phyloP scores from a whole-genome alignment of 768 basidiomycete genomes.

The Amanita rimosa region DNA sequence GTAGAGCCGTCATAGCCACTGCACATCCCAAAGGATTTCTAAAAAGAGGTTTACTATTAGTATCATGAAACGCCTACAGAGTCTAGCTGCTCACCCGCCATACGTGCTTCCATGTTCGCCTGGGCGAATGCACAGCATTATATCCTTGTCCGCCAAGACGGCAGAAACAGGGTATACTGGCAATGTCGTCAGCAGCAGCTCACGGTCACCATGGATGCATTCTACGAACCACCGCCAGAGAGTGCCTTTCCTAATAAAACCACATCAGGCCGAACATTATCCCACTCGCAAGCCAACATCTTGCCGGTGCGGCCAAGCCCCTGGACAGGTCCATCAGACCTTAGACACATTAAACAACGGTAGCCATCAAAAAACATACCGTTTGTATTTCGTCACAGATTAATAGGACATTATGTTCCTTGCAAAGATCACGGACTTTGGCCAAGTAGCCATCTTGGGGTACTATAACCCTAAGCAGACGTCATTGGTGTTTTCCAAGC shows the following conservation, averaged over 20 bases:
- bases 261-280: slow-evolving; percentile 82
- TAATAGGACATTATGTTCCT: slow-evolving; percentile 86
- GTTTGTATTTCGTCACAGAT: slow-evolving; percentile 99
- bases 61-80: slow-evolving; percentile 1
- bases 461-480: slow-evolving; percentile 65
- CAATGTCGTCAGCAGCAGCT: neutral
- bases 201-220: neutral
- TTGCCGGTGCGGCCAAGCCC: slow-evolving; percentile 90
- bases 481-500: slow-evolving; percentile 2
- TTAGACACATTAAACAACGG: neutral
- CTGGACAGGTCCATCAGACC: slow-evolving; percentile 20
- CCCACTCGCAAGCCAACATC: slow-evolving; percentile 86
- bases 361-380: slow-evolving; percentile 31
- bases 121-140: slow-evolving; percentile 91
- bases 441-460: slow-evolving; percentile 82
- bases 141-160: slow-evolving; percentile 79
- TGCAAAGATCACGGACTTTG: slow-evolving; percentile 72
- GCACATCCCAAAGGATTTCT: slow-evolving; percentile 95
- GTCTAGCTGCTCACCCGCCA: slow-evolving; percentile 55
- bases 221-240: slow-evolving; percentile 75
- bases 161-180: slow-evolving; percentile 94
- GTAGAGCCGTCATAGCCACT: slow-evolving; percentile 86
- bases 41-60: neutral
- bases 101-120: slow-evolving; percentile 97
- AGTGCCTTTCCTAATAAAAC: slow-evolving; percentile 93